Base-by-base conservation (phyloP, 2,329 filamentous ascomycete species). In the Aspergillus glaucus region DNA sequence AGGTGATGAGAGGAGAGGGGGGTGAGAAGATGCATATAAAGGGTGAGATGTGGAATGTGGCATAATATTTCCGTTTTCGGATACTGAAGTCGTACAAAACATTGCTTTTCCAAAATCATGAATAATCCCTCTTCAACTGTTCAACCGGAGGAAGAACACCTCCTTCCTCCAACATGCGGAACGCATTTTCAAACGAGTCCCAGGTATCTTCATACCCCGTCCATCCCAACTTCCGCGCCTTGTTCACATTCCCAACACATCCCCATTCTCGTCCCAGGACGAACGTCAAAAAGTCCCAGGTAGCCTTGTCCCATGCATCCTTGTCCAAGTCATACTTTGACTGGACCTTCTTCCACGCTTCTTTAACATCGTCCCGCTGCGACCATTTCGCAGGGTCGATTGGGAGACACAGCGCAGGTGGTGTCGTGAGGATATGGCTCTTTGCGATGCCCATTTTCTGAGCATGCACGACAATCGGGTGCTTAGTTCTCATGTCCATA, bases 161-260 rank as follows among this genome's bases (percentile, higher is more conserved):
- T 44, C 56, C 55, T 14, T 52, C 51, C 44, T 63, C 61, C n/a
- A 65, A 48, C 43, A 61, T 54, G 9, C 61, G 55, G 49, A 73
- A 72, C 2, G 64, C 66, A 10, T 61, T 58, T 22, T 62, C 59
- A 30, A 74, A 58, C 10, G 62, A 63, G 14, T 70, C 68, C 62
- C 67, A 74, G 1, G 65, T 64, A 59, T 64, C 68, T n/a, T 51
- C 48, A 46, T 64, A 73, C 0, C 70, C 73, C 1, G 60, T 69
- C 68, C 69, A 78, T 0, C 75, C 74, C 21, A 66, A 57, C 50
- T 67, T 68, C 46, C 75, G 63, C 4, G 74, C 74, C 58, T 76
- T 77, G 44, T 63, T 74, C 68, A 76, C 74, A 46, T 44, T 63
- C 1, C 42, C 54, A 7, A 64, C 55, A 32, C 55, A 59, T 12